Evolutionary conservation across 352 stramenopile species (phyloP), one percentile per base, ranked within the genome.

Genomic region (Pythium volutum): DNA sequence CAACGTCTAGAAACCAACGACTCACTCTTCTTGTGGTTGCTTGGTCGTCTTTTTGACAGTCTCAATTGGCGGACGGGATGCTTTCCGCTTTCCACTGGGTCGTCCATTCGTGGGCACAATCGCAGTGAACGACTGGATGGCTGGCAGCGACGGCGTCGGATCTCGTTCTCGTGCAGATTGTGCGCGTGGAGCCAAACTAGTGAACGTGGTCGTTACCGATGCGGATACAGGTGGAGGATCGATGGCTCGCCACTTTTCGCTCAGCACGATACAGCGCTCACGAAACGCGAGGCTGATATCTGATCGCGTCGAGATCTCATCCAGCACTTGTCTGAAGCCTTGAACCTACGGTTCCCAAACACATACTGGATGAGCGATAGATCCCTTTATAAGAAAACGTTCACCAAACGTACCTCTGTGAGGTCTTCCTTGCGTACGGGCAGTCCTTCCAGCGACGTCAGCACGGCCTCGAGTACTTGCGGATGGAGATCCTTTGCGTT

Each of bases 361-460:
- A 26, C 11, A 23, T 20, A 45, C 8, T 52, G 34, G 9, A 38
- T 45, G 12, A 62, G 8, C 3, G n/a, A 55, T 6, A 16, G 3
- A n/a, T 48, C 27, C 12, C 29, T 16, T 36, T 16, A 14, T 25
- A 4, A 14, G n/a, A 49, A 26, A 38, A 2, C 23, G 10, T n/a
- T 1, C 14, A 14, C 2, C 18, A 1, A 29, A 23, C 33, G 15
- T 64, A 84, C 83, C 75, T 92, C 77, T 3, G 69, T 36, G 11
- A 95, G 62, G 64, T 91, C 73, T 62, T 84, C 72, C 43, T 81
- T 87, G 18, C 75, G 70, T 9, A 95, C 67, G 9, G 85, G 80
- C 2, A 95, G 50, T n/a, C 47, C 56, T 26, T 85, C 75, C 2
- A 92, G 59, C 1, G 81, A 71, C 0, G 59, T 58, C 7, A 95